These are phyloP conservation scores for Geotrichum phurueaensis DNA, from an alignment of 1,139 yeast genomes.

Conservation along the genomic window DNA sequence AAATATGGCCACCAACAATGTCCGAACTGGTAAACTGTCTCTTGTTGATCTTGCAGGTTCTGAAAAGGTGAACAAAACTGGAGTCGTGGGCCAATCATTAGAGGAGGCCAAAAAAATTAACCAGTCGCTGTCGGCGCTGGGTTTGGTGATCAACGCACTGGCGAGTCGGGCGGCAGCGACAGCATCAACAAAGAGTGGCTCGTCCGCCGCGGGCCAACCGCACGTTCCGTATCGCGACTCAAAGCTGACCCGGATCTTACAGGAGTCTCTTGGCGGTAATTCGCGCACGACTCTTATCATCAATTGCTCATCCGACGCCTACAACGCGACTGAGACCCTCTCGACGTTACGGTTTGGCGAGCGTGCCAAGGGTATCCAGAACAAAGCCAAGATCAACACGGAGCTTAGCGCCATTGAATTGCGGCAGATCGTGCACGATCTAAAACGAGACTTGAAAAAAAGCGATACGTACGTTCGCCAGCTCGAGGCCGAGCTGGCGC, in stretches of 20 bases:
- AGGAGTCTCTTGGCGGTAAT: slow-evolving; percentile 84
- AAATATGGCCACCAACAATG: slow-evolving; percentile 48
- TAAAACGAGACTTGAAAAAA: slow-evolving; percentile 38
- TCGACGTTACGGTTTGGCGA: slow-evolving; percentile 77
- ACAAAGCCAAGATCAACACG: slow-evolving; percentile 61
- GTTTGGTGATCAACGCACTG: slow-evolving; percentile 73
- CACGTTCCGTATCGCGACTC: slow-evolving; percentile 82
- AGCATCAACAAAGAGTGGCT: slow-evolving; percentile 36
- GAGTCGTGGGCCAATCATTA: slow-evolving; percentile 66
- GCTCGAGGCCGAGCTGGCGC: slow-evolving; percentile 48
- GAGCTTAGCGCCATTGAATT: slow-evolving; percentile 58
- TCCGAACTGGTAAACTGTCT: slow-evolving; percentile 62
- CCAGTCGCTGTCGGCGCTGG: slow-evolving; percentile 68
- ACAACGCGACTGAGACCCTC: slow-evolving; percentile 62
- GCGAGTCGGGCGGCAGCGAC: slow-evolving; percentile 57
- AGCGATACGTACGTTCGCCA: slow-evolving; percentile 45
- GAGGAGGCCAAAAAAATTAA: slow-evolving; percentile 86
- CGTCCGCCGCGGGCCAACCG: slow-evolving; percentile 24
- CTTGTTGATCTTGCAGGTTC: slow-evolving; percentile 87
- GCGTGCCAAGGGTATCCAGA: slow-evolving; percentile 67
- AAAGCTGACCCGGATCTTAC: slow-evolving; percentile 72
- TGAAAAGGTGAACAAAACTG: slow-evolving; percentile 78
- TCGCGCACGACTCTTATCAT: slow-evolving; percentile 74
- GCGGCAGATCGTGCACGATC: slow-evolving; percentile 32
- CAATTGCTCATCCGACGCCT: slow-evolving; percentile 65